Evolutionary conservation across 2,329 filamentous ascomycete genomes (phyloP), one percentile per base, ranked within the genome.

Genomic region (Ceratocystis diversiconidia): DNA sequence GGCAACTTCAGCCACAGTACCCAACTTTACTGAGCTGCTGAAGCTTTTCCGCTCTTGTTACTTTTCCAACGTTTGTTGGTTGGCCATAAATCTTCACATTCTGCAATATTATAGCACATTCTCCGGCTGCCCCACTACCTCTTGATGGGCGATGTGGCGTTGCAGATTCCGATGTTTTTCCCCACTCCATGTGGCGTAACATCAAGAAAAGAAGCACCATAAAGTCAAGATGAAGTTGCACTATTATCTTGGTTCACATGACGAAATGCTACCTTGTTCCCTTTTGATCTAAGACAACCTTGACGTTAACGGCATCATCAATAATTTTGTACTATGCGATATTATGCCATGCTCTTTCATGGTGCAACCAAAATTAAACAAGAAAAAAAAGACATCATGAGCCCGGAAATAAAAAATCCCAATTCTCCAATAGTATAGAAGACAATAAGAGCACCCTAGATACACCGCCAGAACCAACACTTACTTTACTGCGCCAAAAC

Each of bases 401-500:
- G 5, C 10, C 10, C n/a, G 2, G 22, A 7, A 41, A 6, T 2
- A 43, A 43, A 44, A 30, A 60, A 46, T 46, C 30, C 6, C 22
- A 2, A 17, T 3, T 25, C 17, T 19, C 22, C 10, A 52, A 52
- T 25, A 6, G 48, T 52, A 52, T 52, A 15, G 15, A 41, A 41
- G 36, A 52, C 19, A 28, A 52, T 28, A 15, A 25, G 19, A 15
- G 48, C 48, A 10, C 25, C 48, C 8, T 52, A 12, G 7, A 28
- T 52, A 25, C 22, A 2, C 48, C 2, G 10, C 36, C 25, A 32
- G 7, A 64, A 28, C 4, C 22, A 52, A 15, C 22, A 52, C 3
- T 22, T 17, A 5, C 43, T 22, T 69, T 82, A 92, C 71, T 89
- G 83, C 30, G 90, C 89, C 72, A 96, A 78, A 50, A 95, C 90